Conservation (phyloP, 768 basidiomycete genomes). For the Phanerochaete sordida region DNA sequence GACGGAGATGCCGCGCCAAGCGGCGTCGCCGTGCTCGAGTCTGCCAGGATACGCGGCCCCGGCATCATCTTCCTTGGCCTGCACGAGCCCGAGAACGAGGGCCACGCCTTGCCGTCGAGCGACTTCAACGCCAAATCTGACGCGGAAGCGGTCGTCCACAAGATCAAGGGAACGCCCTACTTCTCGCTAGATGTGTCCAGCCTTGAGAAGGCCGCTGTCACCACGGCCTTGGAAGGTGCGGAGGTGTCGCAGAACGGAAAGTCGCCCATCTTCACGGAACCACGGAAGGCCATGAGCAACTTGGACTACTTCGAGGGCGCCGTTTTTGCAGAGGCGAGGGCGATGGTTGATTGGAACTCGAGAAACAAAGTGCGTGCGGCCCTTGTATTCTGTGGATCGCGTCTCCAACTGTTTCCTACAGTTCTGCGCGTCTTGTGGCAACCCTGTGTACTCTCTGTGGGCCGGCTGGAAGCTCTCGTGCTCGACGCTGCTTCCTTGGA, state of each 20-base stretch:
- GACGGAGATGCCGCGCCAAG: constrained; percentile 28
- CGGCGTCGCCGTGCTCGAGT: constrained; percentile 39
- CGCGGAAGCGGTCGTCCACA: constrained; percentile 49
- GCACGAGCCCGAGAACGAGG: constrained; percentile 48
- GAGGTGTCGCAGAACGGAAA: constrained; percentile 35
- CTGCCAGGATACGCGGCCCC: constrained; percentile 54
- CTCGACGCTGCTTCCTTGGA: constrained; percentile 70
- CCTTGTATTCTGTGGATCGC: background rate
- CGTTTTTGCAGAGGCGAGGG: constrained; percentile 74
- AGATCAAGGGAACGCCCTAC: constrained; percentile 78
- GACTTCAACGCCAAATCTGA: constrained; percentile 43
- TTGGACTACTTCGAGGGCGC: constrained; percentile 67
- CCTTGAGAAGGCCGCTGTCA: constrained; percentile 40
- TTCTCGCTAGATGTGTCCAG: constrained; percentile 78
- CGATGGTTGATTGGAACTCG: constrained; percentile 90
- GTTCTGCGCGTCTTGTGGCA: constrained; percentile 91
- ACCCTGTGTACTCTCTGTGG: constrained; percentile 81
- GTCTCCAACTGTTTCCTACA: constrained; percentile 25
- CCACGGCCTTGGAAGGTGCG: constrained; percentile 37
- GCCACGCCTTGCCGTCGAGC: constrained; percentile 57
- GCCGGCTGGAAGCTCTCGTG: constrained; percentile 95
- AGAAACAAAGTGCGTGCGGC: constrained; percentile 68
- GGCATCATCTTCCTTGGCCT: constrained; percentile 80
- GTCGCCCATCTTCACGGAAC: constrained; percentile 58
- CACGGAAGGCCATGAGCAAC: constrained; percentile 50